Base-by-base conservation (phyloP, 2,329 filamentous ascomycete species). In the Colletotrichum musae region DNA sequence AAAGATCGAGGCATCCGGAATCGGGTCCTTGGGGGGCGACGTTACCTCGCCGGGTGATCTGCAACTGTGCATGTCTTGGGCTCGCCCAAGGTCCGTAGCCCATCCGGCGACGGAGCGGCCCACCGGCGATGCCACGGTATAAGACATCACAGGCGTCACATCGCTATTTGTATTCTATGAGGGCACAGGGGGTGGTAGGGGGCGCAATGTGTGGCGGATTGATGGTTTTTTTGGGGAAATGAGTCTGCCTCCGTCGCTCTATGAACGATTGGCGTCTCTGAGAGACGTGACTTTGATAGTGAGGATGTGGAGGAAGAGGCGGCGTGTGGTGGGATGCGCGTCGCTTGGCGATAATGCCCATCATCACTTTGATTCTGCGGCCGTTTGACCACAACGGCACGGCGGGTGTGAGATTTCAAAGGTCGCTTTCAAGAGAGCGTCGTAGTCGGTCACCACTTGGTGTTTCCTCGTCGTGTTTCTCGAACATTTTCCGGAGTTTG, bases 41-140 rank as follows among this genome's bases (percentile, higher is more conserved):
- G 28, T 63, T 18, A 47, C 36, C 52, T 51, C 18, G 36, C 32
- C 18, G 48, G 48, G 51, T 54, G 65, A 68, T 68, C 60, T 68
- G 65, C 65, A 53, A 58, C 53, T 53, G 39, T 10, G 28, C 54
- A 43, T 28, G 54, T 64, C 60, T 51, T 62, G 51, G 32, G 32
- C 32, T 36, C 32, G 10, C 32, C 32, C 32, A 36, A 36, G 32
- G 10, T 36, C 32, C 18, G 28, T 28, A 32, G 32, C 58, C 21
- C 26, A 26, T 43, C 58, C 50, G 21, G 61, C 47, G 28, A 51
- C 51, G 47, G 12, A 57, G 18, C 16, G 60, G 10, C 3, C 65
- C 65, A 68, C 54, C 6, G 48, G 6, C 26, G 13, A 28, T 64
- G 53, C 13, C 53, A 64, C 65, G 60, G 52, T 32, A 60, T 64